These are phyloP conservation scores for Ogataea ramenticola DNA, from an alignment of 805 yeast genomes.

Conservation along the genomic window DNA sequence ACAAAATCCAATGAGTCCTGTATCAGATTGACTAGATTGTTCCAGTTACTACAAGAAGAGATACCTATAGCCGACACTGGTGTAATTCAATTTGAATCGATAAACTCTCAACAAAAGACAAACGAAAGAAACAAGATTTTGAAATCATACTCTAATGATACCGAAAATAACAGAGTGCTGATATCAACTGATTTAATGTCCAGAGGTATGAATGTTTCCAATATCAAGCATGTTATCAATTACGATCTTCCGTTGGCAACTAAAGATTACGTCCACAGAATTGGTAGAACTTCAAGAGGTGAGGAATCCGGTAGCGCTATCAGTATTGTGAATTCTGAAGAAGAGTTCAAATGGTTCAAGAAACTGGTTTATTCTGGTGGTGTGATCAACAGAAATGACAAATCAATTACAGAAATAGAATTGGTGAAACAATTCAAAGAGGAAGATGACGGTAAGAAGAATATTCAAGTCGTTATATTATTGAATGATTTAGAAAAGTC, in stretches of 20 bases:
- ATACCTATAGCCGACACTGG: slow-evolving; percentile 7
- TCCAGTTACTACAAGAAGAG: slow-evolving; percentile 33
- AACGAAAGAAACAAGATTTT: slow-evolving; percentile 50
- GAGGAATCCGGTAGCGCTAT: slow-evolving; percentile 69
- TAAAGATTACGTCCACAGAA: slow-evolving; percentile 91
- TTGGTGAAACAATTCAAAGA: slow-evolving; percentile 13
- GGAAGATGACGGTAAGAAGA: not conserved
- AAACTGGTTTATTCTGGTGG: slow-evolving; percentile 36
- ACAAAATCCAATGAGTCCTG: slow-evolving; percentile 81
- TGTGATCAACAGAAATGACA: slow-evolving; percentile 44
- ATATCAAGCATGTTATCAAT: slow-evolving; percentile 71
- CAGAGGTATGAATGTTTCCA: slow-evolving; percentile 84
- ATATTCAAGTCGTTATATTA: slow-evolving; percentile 17
- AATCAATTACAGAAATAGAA: slow-evolving; percentile 27
- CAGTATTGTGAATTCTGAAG: slow-evolving; percentile 66
- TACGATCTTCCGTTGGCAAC: slow-evolving; percentile 86
- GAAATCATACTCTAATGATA: slow-evolving; percentile 44
- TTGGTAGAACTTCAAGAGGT: slow-evolving; percentile 97
- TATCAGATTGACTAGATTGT: slow-evolving; percentile 63
- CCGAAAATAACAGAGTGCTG: slow-evolving; percentile 30
- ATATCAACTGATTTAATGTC: slow-evolving; percentile 89
- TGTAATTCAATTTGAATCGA: slow-evolving; percentile 29
- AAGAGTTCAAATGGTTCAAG: slow-evolving; percentile 63
- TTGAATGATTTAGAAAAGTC: slow-evolving; percentile 30
- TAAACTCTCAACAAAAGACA: slow-evolving; percentile 53